phyloP scores from a whole-genome alignment of 108 stramenopile genomes.

The Skeletonema menzelii region DNA sequence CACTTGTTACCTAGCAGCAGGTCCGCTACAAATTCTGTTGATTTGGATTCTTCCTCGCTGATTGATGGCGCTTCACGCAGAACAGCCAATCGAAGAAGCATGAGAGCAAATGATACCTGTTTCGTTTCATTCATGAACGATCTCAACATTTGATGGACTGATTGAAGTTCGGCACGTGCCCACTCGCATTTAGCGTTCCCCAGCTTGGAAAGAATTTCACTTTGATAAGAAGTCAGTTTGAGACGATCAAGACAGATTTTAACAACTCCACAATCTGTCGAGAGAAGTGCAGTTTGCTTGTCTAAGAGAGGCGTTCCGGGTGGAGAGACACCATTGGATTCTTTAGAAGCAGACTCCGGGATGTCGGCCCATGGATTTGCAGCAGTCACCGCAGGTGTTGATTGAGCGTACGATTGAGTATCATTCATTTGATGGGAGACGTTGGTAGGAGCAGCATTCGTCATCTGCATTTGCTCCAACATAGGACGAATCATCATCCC shows the following conservation, averaged over 20 bases:
- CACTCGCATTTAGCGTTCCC: constrained; percentile 2
- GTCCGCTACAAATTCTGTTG: constrained; percentile 16
- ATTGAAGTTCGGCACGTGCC: constrained; percentile 9
- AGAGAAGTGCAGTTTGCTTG: constrained; percentile 57
- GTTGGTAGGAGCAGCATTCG: constrained; percentile 42
- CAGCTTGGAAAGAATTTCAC: constrained; percentile 23
- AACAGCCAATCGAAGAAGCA: constrained; percentile 63
- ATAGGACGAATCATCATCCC: constrained; percentile 79
- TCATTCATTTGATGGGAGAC: background rate
- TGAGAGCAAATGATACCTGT: constrained; percentile 55
- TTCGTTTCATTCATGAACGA: constrained; percentile 12
- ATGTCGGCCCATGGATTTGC: constrained; percentile 68
- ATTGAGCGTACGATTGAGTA: background rate
- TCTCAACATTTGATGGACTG: constrained; percentile 24
- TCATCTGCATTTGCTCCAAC: constrained; percentile 70
- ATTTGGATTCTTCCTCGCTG: constrained; percentile 4
- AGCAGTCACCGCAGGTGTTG: constrained; percentile 7
- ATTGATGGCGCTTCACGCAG: constrained; percentile 22
- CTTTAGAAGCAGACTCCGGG: background rate
- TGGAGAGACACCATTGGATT: constrained; percentile 6
- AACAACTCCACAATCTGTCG: constrained; percentile 59
- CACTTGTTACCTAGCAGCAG: constrained; percentile 28
- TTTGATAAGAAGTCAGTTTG: constrained; percentile 3
- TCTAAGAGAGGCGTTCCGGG: constrained; percentile 50
- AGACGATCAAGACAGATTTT: constrained; percentile 54